These are phyloP conservation scores for Amphirosellinia nigrospora DNA, from an alignment of 495 filamentous ascomycete genomes.

Conservation along the genomic window DNA sequence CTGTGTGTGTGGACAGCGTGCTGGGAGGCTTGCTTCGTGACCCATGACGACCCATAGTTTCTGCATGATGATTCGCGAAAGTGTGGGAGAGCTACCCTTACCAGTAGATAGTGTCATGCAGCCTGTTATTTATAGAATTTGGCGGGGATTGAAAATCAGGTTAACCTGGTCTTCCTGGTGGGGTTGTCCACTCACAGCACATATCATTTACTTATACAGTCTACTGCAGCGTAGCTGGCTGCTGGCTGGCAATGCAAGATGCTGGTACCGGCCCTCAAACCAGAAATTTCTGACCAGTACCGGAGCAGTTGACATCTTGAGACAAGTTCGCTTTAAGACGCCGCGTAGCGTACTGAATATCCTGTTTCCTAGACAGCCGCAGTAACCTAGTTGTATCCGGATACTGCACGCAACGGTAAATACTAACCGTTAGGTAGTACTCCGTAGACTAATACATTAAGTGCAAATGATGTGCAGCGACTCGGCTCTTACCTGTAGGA, in stretches of 20 bases:
- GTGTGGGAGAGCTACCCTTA: conserved; percentile 1
- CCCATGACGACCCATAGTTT: background rate
- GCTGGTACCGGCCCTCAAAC: background rate
- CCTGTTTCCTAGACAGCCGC: conserved; percentile 2
- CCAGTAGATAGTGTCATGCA: conserved; percentile 25
- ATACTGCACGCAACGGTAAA: background rate
- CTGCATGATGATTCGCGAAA: conserved; percentile 18
- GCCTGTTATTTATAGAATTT: conserved; percentile 25
- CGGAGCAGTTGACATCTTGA: conserved; percentile 3
- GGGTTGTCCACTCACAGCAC: background rate
- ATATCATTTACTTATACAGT: no score
- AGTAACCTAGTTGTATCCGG: background rate
- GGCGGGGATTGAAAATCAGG: conserved; percentile 4
- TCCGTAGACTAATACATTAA: no score
- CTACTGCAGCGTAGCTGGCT: no score
- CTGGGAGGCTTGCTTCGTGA: conserved; percentile 5
- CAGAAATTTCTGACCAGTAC: conserved; percentile 1
- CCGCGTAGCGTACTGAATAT: background rate
- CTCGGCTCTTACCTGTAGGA: background rate
- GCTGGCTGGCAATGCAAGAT: background rate
- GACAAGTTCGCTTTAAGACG: background rate
- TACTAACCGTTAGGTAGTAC: no score
- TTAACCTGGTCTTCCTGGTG: background rate
- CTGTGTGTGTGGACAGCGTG: background rate
- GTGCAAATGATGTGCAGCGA: background rate